Evolutionary conservation across 345 rosid genomes (phyloP), one percentile per base, ranked within the genome.

Genomic region (Eucalyptus caleyi): DNA sequence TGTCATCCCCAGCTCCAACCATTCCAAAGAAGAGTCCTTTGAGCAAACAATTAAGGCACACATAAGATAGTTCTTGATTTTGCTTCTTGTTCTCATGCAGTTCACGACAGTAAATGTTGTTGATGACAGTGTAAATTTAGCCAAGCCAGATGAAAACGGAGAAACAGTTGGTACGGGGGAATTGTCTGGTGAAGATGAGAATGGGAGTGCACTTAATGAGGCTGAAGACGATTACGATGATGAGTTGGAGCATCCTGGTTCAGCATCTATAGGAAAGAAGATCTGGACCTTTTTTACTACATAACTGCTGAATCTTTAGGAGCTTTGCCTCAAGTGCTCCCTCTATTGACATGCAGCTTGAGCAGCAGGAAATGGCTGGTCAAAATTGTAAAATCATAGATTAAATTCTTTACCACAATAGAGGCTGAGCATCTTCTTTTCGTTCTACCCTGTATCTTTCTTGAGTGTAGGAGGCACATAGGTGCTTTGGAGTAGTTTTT

Each of bases 281-380:
- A 92, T 96, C 50, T 96, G 99, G 99, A 96, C 95, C 56, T 97
- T 97, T 90, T 95, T 96, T 91, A 95, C 97, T 16, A 50, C 89
- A 14, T 37, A 44, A 60, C 45, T 87, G 49, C 34, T 11, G 53
- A 87, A 37, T 62, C 69, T 62, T 40, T 27, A 21, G 83, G 83
- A 37, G 47, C 44, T 50, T 51, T 86, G 16, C 44, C 21, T 49
- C 27, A 10, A 37, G 83, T 77, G 83, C 83, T 77, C 27, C 45
- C 16, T 77, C 83, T 37, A 37, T 77, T 37, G 83, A 77, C 27
- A 37, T 37, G 83, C 83, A 77, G 83, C 83, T 37, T 77, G 83
- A 77, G 16, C 83, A 77, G 83, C 47, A 37, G 83, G 83, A 77
- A 37, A 21, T 11, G 47, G 83, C 83, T 77, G 45, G 83, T 77